Conservation (phyloP, 192 early-diverging fungal species). For the Haplosporangium gracile region DNA sequence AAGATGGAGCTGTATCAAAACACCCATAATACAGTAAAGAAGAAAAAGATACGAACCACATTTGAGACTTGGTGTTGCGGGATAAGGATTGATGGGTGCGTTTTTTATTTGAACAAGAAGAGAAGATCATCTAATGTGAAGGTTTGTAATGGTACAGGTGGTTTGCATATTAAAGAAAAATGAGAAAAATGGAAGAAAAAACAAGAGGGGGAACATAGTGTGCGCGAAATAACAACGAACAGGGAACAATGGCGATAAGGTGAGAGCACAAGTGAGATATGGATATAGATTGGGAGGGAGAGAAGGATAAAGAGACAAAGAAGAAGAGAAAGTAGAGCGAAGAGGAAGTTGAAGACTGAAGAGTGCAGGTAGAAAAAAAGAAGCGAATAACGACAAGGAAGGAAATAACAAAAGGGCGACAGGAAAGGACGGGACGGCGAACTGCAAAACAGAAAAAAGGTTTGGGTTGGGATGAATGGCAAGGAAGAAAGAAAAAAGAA, state of each 20-base stretch:
- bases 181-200: neutral
- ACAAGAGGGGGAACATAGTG: neutral
- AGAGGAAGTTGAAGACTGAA: neutral
- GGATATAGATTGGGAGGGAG: neutral
- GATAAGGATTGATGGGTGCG: neutral
- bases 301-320: neutral
- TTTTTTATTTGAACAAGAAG: slow-evolving; percentile 17
- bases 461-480: neutral
- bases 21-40: neutral
- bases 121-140: neutral
- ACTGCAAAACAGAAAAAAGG: neutral
- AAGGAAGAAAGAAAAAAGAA: neutral
- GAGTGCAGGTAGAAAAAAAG: neutral
- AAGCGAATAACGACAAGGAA: neutral
- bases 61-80: neutral
- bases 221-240: neutral
- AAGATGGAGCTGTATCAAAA: neutral
- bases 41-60: neutral
- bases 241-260: neutral
- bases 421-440: neutral
- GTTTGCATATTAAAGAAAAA: slow-evolving; percentile 6
- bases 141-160: slow-evolving; percentile 28
- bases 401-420: neutral
- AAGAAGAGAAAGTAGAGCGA: neutral
- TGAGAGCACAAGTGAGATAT: slow-evolving; percentile 4